A percentile compares a stretch with the other conserved stretches of the same genome.
Evolutionary conservation across 192 early-diverging fungal genomes (phyloP).

Genomic region (Coemansia sp.): DNA sequence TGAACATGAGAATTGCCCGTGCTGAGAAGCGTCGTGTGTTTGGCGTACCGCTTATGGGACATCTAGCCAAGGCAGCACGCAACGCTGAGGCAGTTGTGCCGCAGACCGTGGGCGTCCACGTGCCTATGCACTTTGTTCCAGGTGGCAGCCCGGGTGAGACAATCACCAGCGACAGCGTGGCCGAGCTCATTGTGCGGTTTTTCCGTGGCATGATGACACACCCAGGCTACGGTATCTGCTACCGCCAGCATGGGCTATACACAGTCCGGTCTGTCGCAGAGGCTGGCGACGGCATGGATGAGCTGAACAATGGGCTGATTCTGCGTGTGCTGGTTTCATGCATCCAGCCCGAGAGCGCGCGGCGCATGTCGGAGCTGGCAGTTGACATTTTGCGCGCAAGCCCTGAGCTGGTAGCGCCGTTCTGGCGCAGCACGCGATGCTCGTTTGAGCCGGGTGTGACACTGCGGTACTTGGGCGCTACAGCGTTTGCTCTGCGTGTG

Average conservation of each 20-base stretch:
- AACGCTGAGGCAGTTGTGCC: conserved; percentile 15
- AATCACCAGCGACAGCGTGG: conserved; percentile 22
- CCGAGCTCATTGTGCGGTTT: conserved; percentile 40
- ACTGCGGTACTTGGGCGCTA: conserved; percentile 37
- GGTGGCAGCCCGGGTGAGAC: not conserved
- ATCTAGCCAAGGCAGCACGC: conserved; percentile 29
- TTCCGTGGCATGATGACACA: conserved; percentile 49
- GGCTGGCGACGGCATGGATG: conserved; percentile 16
- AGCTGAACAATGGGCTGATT: conserved; percentile 48
- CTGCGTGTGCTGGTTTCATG: conserved; percentile 39
- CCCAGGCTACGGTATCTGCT: conserved; percentile 49
- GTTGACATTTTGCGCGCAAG: conserved; percentile 36
- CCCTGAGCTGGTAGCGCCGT: conserved; percentile 54
- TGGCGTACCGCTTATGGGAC: conserved; percentile 28
- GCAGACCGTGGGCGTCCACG: conserved; percentile 17
- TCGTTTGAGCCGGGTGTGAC: conserved; percentile 50
- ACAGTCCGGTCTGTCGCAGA: conserved; percentile 24
- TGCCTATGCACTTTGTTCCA: conserved; percentile 24
- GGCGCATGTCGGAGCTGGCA: conserved; percentile 34
- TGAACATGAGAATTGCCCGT: conserved; percentile 19
- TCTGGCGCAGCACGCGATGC: conserved; percentile 38
- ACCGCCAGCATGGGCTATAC: conserved; percentile 49
- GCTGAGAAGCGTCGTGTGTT: conserved; percentile 40
- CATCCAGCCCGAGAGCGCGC: conserved; percentile 30
- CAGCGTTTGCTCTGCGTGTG: conserved; percentile 42